Evolutionary conservation across 805 yeast genomes (phyloP).

Genomic region (Saccharomycopsis schoenii): DNA sequence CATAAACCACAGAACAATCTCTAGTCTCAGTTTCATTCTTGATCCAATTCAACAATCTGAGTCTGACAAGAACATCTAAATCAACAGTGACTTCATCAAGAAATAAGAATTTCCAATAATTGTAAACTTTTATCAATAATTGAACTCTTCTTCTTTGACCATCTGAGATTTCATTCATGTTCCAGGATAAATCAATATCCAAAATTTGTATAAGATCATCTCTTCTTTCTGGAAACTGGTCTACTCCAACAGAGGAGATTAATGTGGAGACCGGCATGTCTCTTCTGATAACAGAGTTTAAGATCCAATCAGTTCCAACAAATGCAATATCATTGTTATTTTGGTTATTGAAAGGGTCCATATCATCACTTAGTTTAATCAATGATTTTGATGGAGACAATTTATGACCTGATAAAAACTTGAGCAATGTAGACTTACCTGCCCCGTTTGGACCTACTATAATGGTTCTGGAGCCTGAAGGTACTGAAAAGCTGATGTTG

Average conservation of each 20-base stretch:
- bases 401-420: constrained; percentile 84
- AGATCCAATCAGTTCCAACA: constrained; percentile 96
- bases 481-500: constrained; percentile 50
- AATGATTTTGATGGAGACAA: constrained; percentile 52
- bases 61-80: constrained; percentile 84
- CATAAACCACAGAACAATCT: constrained; percentile 72
- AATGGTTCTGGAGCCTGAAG: constrained; percentile 66
- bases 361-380: constrained; percentile 60
- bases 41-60: constrained; percentile 60
- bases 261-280: constrained; percentile 82
- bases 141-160: constrained; percentile 96
- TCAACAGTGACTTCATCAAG: constrained; percentile 96
- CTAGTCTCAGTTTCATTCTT: constrained; percentile 62
- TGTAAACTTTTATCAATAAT: constrained; percentile 81
- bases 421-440: constrained; percentile 84
- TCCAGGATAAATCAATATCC: constrained; percentile 84
- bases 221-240: constrained; percentile 62
- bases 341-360: constrained; percentile 70
- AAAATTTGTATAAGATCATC: constrained; percentile 64
- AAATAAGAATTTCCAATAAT: constrained; percentile 83
- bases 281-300: constrained; percentile 78
- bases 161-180: constrained; percentile 85
- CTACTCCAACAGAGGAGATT: constrained; percentile 77
- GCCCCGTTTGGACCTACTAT: constrained; percentile 95
- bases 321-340: constrained; percentile 54